A percentile compares a stretch with the other conserved stretches of the same genome.
These are phyloP conservation scores for Lomentospora prolificans DNA, from an alignment of 2,329 filamentous ascomycete genomes.

Conservation along the genomic window DNA sequence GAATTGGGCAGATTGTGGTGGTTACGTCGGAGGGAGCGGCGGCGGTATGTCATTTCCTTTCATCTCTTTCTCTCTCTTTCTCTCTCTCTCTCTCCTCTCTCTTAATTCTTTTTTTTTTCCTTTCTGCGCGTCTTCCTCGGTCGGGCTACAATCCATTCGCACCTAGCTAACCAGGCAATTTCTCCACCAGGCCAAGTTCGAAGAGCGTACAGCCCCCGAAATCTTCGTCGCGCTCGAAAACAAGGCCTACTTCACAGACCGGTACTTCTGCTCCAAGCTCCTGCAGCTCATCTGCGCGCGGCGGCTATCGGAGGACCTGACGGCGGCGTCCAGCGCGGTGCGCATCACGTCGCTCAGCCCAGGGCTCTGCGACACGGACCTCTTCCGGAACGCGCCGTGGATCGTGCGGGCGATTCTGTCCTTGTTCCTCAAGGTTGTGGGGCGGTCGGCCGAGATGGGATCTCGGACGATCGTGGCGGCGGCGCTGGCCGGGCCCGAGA, in stretches of 20 bases:
- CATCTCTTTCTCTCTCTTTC: not conserved
- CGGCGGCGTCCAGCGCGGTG: slow-evolving; percentile 25
- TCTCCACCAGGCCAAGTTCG: slow-evolving; percentile 16
- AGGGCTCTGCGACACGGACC: slow-evolving; percentile 38
- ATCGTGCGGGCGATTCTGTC: slow-evolving; percentile 12
- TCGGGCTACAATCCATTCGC: too few relatives aligned
- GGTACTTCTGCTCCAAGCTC: slow-evolving; percentile 22
- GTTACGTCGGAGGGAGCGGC: not conserved
- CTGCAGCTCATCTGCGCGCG: slow-evolving; percentile 19
- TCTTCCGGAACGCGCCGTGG: slow-evolving; percentile 25
- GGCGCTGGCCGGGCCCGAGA: slow-evolving; percentile 25
- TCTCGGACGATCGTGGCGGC: slow-evolving; percentile 31
- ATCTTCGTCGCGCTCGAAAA: slow-evolving; percentile 21
- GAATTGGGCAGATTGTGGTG: not conserved
- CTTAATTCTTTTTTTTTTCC: too few relatives aligned
- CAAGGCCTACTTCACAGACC: slow-evolving; percentile 10
- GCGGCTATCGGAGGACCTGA: slow-evolving; percentile 12
- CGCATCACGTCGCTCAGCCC: slow-evolving; percentile 43
- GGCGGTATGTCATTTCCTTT: not conserved
- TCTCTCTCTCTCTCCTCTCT: too few relatives aligned
- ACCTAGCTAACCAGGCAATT: not conserved
- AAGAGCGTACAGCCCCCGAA: slow-evolving; percentile 17
- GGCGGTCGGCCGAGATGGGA: slow-evolving; percentile 35
- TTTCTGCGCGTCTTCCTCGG: too few relatives aligned
- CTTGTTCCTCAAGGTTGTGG: slow-evolving; percentile 24